Base-by-base conservation (phyloP, 768 basidiomycete species). In the Podaxis sp. region DNA sequence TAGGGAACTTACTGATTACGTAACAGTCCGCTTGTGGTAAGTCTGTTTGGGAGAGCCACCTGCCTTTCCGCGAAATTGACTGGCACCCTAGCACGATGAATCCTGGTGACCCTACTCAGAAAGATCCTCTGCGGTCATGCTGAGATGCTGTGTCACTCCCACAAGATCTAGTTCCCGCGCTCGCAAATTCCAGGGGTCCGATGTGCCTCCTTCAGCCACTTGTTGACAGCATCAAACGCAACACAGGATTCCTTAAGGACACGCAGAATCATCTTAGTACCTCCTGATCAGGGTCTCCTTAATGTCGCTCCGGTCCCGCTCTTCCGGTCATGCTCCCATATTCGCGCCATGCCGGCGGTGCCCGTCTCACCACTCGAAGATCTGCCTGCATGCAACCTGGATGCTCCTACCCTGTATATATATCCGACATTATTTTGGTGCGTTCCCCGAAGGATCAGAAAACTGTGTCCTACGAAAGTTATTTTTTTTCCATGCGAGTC, bases 1-100 rank as follows among this genome's bases (percentile, higher is more conserved):
- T 18, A 18, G 35, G 23, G 18, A 40, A 38, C 56, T n/a, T 55
- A 14, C 18, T 38, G 50, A 53, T 66, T 60, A 60, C 59, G 42
- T 61, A 44, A 60, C 28, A 23, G 28, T 3, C 59, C 25, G 13
- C 38, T 53, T 44, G 25, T 13, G 27, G 59, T 46, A 50, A 58
- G 55, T 35, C 55, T 18, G 16, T 57, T 57, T 57, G n/a, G 44
- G 32, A 35, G 28, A 47, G 35, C 23, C 25, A 32, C 38, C 40
- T 36, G 54, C 40, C 54, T 55, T 9, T 44, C 52, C 21, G 37
- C 37, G 16, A 36, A 54, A 54, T 21, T 36, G 35, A 42, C 54
- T 10, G 54, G 40, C 36, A 21, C 37, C 38, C 54, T 42, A 14
- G 27, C 37, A 55, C n/a, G 27, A 18, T 14, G 3, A 32, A 32